Conservation (phyloP, 2,329 filamentous ascomycete genomes). For the Sporothrix pseudoabietina region DNA sequence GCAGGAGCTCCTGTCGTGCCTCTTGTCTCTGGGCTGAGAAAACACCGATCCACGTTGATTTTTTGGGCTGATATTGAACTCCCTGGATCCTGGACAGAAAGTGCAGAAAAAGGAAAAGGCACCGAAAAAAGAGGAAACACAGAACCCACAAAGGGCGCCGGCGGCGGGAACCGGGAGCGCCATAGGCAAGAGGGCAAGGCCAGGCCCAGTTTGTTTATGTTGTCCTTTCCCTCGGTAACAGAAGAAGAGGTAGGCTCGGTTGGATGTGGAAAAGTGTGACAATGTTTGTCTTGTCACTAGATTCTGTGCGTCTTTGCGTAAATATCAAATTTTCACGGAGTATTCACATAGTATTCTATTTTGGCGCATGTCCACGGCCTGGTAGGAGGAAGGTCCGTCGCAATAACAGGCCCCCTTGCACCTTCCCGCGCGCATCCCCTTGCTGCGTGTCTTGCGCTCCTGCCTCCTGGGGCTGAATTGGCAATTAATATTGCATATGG, state of each 20-base stretch:
- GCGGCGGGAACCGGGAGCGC: slow-evolving; percentile 32
- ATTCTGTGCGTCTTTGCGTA: not conserved
- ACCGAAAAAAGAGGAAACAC: not conserved
- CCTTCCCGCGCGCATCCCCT: slow-evolving; percentile 6
- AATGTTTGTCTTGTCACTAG: not conserved
- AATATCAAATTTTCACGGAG: not conserved
- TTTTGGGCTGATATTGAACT: slow-evolving; percentile 7
- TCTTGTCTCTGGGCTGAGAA: not conserved
- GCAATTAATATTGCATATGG: slow-evolving; percentile 14
- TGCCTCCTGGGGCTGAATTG: slow-evolving; percentile 25
- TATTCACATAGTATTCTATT: not conserved
- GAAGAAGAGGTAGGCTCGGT: not conserved
- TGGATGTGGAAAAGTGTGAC: not conserved
- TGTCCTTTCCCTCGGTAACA: not conserved
- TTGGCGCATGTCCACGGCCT: not conserved
- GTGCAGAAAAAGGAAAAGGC: slow-evolving; percentile 19
- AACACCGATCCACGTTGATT: not conserved
- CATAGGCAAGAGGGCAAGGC: slow-evolving; percentile 18
- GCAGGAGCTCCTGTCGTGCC: not conserved
- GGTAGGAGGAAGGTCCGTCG: not conserved
- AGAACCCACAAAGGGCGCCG: slow-evolving; percentile 19
- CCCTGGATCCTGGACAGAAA: slow-evolving; percentile 10
- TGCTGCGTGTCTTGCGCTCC: slow-evolving; percentile 16
- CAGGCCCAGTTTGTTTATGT: slow-evolving; percentile 7
- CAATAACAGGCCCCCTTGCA: slow-evolving; percentile 10